A percentile compares a stretch with the other conserved stretches of the same genome.
phyloP scores from a whole-genome alignment of 805 yeast species.

The Candida adriatica region DNA sequence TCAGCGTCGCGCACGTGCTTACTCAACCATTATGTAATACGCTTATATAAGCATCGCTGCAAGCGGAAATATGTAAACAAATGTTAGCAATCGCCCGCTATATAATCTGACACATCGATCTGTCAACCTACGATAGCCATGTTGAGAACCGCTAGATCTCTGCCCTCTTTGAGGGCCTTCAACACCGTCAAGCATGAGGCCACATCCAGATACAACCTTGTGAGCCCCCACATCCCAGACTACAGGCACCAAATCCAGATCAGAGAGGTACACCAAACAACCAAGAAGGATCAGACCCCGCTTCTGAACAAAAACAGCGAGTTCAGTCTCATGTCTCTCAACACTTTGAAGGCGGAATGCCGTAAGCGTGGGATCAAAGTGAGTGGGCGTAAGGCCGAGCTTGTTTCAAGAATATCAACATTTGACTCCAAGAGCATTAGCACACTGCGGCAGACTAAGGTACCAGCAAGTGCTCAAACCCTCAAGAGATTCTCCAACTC shows the following conservation, averaged over 20 bases:
- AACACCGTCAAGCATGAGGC: constrained; percentile 7
- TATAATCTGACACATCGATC: too few relatives aligned
- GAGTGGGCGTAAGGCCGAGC: constrained; percentile 54
- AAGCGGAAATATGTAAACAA: not conserved
- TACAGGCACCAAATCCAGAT: constrained; percentile 11
- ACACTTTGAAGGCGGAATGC: constrained; percentile 52
- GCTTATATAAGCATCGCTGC: not conserved
- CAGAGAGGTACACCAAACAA: constrained; percentile 26
- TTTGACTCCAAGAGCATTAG: constrained; percentile 17
- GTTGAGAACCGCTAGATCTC: constrained; percentile 25
- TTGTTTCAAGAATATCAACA: constrained; percentile 32
- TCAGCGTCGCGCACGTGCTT: too few relatives aligned
- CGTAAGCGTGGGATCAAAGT: constrained; percentile 52
- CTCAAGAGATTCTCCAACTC: constrained; percentile 20
- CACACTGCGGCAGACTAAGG: constrained; percentile 10
- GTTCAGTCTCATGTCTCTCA: constrained; percentile 39
- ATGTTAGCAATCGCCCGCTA: not conserved
- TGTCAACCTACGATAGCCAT: too few relatives aligned
- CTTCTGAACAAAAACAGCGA: constrained; percentile 21
- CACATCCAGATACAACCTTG: constrained; percentile 15
- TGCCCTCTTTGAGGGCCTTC: constrained; percentile 21
- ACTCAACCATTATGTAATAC: not conserved
- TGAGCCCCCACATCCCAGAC: constrained; percentile 19
- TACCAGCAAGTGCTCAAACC: constrained; percentile 4
- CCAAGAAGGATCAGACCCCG: constrained; percentile 22